Conservation (phyloP, 202 grass and related monocot genomes). For the Digitaria exilis region DNA sequence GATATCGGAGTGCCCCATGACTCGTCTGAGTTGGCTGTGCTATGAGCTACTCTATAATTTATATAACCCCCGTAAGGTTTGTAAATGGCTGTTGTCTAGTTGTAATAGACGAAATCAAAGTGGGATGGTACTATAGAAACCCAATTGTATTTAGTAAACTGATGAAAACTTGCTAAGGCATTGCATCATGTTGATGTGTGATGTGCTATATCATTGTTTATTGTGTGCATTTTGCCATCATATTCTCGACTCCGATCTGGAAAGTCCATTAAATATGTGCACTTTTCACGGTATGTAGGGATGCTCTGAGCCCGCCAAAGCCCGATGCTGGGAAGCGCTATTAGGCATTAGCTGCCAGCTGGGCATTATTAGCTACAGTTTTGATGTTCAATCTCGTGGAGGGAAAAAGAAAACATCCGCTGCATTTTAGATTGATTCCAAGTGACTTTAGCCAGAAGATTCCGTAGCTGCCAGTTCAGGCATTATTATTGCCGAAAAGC, state of each 20-base stretch:
- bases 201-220: neutral
- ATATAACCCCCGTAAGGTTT: conserved; percentile 26
- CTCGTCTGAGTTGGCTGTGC: neutral
- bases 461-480: neutral
- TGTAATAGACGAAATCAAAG: conserved; percentile 33
- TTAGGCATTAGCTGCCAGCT: too few species aligned
- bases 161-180: conserved; percentile 22
- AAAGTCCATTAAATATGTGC: too few species aligned
- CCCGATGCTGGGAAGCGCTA: too few species aligned
- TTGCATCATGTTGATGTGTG: conserved; percentile 11
- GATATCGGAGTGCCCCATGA: conserved; percentile 21
- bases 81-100: conserved; percentile 50
- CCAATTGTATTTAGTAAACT: conserved; percentile 46
- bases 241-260: neutral
- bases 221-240: neutral
- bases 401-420: too few species aligned
- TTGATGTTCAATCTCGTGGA: too few species aligned
- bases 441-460: neutral
- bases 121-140: conserved; percentile 14
- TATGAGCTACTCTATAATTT: conserved; percentile 14
- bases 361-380: too few species aligned
- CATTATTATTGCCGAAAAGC: neutral
- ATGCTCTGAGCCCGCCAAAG: too few species aligned
- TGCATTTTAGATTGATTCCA: too few species aligned
- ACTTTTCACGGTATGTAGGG: too few species aligned